Base-by-base conservation (phyloP, 208 protist species). In the Leishmania arabica region DNA sequence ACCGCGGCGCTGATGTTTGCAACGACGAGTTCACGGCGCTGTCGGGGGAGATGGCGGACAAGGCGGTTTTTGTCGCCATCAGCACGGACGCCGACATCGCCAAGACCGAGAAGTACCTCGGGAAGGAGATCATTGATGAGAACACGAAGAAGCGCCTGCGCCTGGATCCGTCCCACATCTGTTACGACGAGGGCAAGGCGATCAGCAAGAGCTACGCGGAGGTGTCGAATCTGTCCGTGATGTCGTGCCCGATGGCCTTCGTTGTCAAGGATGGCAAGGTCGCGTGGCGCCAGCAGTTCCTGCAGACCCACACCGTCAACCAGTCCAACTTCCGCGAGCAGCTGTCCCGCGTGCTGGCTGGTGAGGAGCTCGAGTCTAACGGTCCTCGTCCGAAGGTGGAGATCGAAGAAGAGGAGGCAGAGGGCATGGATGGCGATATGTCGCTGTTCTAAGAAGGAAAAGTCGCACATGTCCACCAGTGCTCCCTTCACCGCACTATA, bases 191-290 rank as follows among this genome's bases (percentile, higher is more conserved):
- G 64, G 93, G 94, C 83, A 97, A 97, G 87, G 86, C 92, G 13
- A 84, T 96, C 53, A 89, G 91, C 72, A 97, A 96, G 91, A 82
- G 78, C 49, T 98, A 93, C 88, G 88, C 91, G 17, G 82, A 84
- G 27, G 86, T 95, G 45, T 84, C 90, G 34, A 95, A 96, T 82
- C 89, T 95, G 27, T 88, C 90, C 69, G 93, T 96, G 65, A 95
- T 98, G 93, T 96, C 93, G 69, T 96, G 92, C 90, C 94, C 93
- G 21, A 96, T 97, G 93, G 95, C 86, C 53, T 98, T 97, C 88
- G 90, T 98, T 76, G 75, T 98, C 40, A 88, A 89, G 85, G 89
- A 92, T 69, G 92, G 93, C 37, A 96, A 93, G 76, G 93, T 98
- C 80, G 87, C 78, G 77, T 98, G 95, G 95, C 91, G 94, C 79